Percentiles rank a stretch among this genome's conserved stretches.
phyloP scores from a whole-genome alignment of 202 grass and related monocot species.

The Hordeum pubiflorum region DNA sequence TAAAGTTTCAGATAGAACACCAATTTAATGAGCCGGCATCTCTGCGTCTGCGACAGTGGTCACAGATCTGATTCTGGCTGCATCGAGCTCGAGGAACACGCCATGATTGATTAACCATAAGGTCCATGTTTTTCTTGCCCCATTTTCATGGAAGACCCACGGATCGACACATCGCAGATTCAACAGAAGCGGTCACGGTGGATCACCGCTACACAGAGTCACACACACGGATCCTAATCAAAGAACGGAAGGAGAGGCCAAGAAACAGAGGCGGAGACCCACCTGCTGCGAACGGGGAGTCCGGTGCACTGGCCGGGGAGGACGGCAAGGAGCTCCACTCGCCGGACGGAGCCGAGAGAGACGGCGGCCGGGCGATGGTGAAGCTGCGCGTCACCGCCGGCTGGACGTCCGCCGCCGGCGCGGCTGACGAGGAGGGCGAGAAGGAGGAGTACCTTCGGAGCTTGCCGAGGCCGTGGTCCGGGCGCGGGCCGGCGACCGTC shows the following conservation, averaged over 20 bases:
- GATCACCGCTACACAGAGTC: not conserved
- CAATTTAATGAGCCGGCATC: not conserved
- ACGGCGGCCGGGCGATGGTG: conserved; percentile 36
- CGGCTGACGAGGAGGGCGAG: conserved; percentile 9
- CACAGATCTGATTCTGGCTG: too few species aligned
- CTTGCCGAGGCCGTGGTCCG: conserved; percentile 66
- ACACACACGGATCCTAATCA: not conserved
- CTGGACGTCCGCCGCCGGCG: not conserved
- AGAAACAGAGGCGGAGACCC: conserved; percentile 1
- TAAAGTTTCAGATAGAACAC: not conserved
- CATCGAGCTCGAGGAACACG: too few species aligned
- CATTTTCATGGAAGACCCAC: too few species aligned
- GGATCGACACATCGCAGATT: too few species aligned
- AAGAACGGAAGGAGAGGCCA: not conserved
- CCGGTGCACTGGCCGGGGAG: conserved; percentile 41
- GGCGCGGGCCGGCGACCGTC: conserved; percentile 75
- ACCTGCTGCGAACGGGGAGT: conserved; percentile 44
- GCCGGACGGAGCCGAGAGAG: not conserved
- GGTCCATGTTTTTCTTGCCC: too few species aligned
- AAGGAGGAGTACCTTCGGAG: conserved; percentile 71
- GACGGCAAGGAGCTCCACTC: conserved; percentile 33
- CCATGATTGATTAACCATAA: too few species aligned
- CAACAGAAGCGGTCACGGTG: not conserved
- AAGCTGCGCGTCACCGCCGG: conserved; percentile 42
- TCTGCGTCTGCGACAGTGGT: too few species aligned